Percentiles rank a stretch among this genome's conserved stretches.
phyloP scores from a whole-genome alignment of 768 basidiomycete species.

The Tulasnella sp. region DNA sequence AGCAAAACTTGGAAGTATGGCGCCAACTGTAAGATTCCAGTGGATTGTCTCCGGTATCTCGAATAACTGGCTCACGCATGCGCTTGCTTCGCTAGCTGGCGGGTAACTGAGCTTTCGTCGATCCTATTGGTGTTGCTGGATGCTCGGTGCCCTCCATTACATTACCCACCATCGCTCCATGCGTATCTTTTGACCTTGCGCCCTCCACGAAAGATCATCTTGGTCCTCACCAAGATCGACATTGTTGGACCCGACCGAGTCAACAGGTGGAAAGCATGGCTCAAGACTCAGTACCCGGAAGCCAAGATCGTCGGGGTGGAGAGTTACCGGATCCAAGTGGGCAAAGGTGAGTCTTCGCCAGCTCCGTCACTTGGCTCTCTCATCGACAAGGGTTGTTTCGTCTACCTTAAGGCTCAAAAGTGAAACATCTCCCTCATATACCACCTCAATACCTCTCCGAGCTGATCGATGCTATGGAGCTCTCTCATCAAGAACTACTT shows the following conservation, averaged over 20 bases:
- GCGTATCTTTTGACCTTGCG: slow-evolving; percentile 38
- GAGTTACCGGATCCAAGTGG: slow-evolving; percentile 37
- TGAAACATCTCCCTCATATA: slow-evolving; percentile 45
- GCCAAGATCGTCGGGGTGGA: slow-evolving; percentile 62
- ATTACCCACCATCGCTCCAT: slow-evolving; percentile 71
- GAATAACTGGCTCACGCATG: slow-evolving; percentile 2
- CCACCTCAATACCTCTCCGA: slow-evolving; percentile 51
- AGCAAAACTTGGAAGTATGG: slow-evolving; percentile 91
- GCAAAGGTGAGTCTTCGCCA: not conserved
- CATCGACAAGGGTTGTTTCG: not conserved
- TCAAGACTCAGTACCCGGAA: slow-evolving; percentile 41
- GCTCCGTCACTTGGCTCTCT: not conserved
- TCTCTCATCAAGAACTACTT: slow-evolving; percentile 54
- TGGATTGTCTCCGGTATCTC: not conserved
- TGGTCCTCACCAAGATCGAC: slow-evolving; percentile 83
- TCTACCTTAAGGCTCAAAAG: slow-evolving; percentile 18
- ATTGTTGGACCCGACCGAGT: slow-evolving; percentile 59
- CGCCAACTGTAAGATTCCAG: slow-evolving; percentile 68
- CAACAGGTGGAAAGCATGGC: slow-evolving; percentile 52
- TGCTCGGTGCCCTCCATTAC: slow-evolving; percentile 77
- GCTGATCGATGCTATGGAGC: slow-evolving; percentile 52
- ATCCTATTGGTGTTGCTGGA: slow-evolving; percentile 83
- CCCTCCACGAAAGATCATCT: slow-evolving; percentile 39
- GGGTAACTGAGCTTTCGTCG: slow-evolving; percentile 83
- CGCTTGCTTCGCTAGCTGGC: slow-evolving; percentile 50